Base-by-base conservation (phyloP, 208 protist species). In the Trypanosoma scelopori region DNA sequence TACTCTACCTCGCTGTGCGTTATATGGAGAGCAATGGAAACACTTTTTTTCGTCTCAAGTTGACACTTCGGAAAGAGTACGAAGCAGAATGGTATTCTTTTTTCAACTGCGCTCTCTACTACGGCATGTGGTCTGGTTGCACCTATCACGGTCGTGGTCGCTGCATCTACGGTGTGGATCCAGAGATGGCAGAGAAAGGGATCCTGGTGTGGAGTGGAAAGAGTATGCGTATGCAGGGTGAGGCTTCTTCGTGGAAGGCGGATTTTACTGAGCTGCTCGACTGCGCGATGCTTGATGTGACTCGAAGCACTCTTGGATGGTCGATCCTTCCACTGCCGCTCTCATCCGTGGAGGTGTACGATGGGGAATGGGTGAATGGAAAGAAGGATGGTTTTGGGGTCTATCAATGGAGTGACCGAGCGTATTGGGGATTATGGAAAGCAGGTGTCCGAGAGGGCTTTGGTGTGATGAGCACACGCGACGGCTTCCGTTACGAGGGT, bases 341-440 rank as follows among this genome's bases (percentile, higher is more conserved):
- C 1, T 22, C 43, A 25, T 71, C 64, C 39, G 68, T 91, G 5
- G 91, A 97, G 71, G 74, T 90, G 43, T 97, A 97, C 76, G 81
- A 92, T 18, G 93, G 93, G 15, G 79, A 95, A 56, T 97, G 93
- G 91, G 62, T 66, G 4, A 61, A 76, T 45, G 87, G 86, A 48
- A 63, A 63, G 12, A 91, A 94, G 62, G 78, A 94, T 30, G 92
- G 89, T 42, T 47, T 50, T 35, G 92, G 89, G 22, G 73, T 85
- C 18, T 94, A 96, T 73, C 85, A 93, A 74, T 94, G 91, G 87
- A 18, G 47, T 18, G 87, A 92, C 65, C 72, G 79, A 37, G 71
- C 76, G 25, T 97, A 95, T 63, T 78, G 85, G 18, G 92, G 92
- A 22, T 73, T 88, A 62, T 97, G 92, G 89, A 59, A 68, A 3